A percentile compares a stretch with the other conserved stretches of the same genome.
phyloP scores from a whole-genome alignment of 1,284 basidiomycete species.

The Pulveroboletus sp. region DNA sequence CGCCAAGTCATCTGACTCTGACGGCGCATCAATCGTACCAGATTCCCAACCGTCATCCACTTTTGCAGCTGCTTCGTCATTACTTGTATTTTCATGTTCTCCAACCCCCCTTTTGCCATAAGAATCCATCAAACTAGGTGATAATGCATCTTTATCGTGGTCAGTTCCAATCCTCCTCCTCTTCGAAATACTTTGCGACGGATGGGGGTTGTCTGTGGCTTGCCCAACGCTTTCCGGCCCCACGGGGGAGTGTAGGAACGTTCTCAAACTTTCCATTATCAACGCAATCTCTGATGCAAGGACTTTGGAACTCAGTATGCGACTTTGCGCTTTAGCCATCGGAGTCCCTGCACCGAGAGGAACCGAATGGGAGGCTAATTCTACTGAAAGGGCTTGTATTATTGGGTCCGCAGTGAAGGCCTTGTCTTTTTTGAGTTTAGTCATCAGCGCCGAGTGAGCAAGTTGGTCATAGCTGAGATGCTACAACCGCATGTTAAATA shows the following conservation, averaged over 20 bases:
- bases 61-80: constrained; percentile 29
- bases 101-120: constrained; percentile 38
- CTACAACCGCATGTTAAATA: constrained; percentile 41
- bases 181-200: constrained; percentile 6
- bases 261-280: constrained; percentile 53
- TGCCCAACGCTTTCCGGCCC: background rate
- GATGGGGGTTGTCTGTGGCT: background rate
- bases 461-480: constrained; percentile 59
- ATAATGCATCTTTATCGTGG: background rate
- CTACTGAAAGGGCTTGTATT: constrained; percentile 49
- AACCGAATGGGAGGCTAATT: constrained; percentile 41
- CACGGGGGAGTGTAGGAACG: constrained; percentile 43
- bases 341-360: constrained; percentile 45
- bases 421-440: constrained; percentile 77
- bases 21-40: constrained; percentile 43
- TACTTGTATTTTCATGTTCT: constrained; percentile 26
- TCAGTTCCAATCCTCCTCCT: constrained; percentile 3
- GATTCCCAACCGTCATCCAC: constrained; percentile 62
- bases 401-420: constrained; percentile 48
- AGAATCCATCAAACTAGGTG: constrained; percentile 13
- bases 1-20: constrained; percentile 43
- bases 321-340: constrained; percentile 65
- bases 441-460: constrained; percentile 61
- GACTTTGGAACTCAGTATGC: constrained; percentile 75
- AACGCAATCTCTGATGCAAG: constrained; percentile 62